Base-by-base conservation (phyloP, 2,329 filamentous ascomycete species). In the Aspergillus eucalypticola region DNA sequence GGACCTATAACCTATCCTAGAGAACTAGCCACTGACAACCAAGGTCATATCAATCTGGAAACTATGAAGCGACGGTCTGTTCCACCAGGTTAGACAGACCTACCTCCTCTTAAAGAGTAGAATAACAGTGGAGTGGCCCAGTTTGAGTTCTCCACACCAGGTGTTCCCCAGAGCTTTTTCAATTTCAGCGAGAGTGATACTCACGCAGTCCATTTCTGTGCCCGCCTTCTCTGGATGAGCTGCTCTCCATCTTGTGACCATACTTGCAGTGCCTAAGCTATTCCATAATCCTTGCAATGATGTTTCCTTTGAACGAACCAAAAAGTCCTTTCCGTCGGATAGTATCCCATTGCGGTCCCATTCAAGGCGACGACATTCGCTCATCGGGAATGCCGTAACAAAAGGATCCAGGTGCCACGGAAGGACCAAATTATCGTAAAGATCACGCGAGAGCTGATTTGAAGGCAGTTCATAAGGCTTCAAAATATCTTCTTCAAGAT, bases 371-470 rank as follows among this genome's bases (percentile, higher is more conserved):
- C 25, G n/a, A 27, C 19, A 54, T 3, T 38, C 35, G 2, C 6
- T 17, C 7, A 42, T 5, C 3, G 79, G 73, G 61, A 86, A 82
- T 1, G 66, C 76, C 0, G 58, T 10, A 0, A 76, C 70, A 0
- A 73, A 66, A 0, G 61, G 52, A 4, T 69, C 63, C 3, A 78
- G 25, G 0, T 72, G 75, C 84, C 84, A 88, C 0, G 85, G 85
- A 15, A 86, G 69, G 4, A 64, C 60, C 2, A 86, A 71, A 11
- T 75, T 67, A 0, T 62, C 57, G 65, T 85, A 86, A 13, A 76
- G 62, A 8, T 73, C 66, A 0, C 74, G 72, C 0, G 71, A 71
- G 1, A 84, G 54, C 5, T 64, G 48, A 62, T 83, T 86, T 0
- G 82, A 81, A 0, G 71, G 69, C n/a, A 68, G 66, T 27, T 75